Base-by-base conservation (phyloP, 1,139 yeast species). In the Sugiyamaella sp. region DNA sequence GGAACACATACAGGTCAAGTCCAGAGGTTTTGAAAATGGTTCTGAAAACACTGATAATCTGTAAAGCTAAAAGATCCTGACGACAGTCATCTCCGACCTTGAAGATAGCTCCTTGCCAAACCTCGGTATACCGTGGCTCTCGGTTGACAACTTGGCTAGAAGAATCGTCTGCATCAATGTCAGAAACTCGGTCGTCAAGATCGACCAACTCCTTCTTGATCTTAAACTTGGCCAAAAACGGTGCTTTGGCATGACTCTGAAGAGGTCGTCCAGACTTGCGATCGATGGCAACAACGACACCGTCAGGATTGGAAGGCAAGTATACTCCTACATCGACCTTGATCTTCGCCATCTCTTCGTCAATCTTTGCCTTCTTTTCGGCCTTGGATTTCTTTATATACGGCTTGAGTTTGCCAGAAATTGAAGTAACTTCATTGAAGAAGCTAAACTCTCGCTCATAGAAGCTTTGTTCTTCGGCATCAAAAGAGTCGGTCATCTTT, bases 81-180 rank as follows among this genome's bases (percentile, higher is more conserved):
- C 99, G 82, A 76, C 98, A 91, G 72, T 95, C 99, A 73, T 95
- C 99, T 57, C 99, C 99, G 55, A 95, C 99, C 71, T 95, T 95
- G 79, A 95, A 95, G 70, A 95, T 95, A 19, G 99, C 99, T 66
- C 96, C 84, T 67, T 91, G 95, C 96, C 96, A 87, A 61, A 61
- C 66, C 38, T 72, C 72, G 4, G 61, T 56, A 1, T 59, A 61
- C 39, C 60, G 60, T n/a, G 41, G 21, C n/a, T 29, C 16, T 25
- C 58, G 60, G 6, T 51, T 52, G 16, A 25, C 51, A 19, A 41
- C 56, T 17, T 46, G 54, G 14, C 29, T 54, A 17, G 52, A 14
- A n/a, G 16, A 5, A 9, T 46, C 54, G 9, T 44, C 52, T 19
- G 19, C 21, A 9, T 55, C 57, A 14, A 24, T 41, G 9, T 38